Percentiles rank a stretch among this genome's conserved stretches.
Evolutionary conservation across 2,329 filamentous ascomycete species (phyloP).

Genomic region (Fusarium tupiense): DNA sequence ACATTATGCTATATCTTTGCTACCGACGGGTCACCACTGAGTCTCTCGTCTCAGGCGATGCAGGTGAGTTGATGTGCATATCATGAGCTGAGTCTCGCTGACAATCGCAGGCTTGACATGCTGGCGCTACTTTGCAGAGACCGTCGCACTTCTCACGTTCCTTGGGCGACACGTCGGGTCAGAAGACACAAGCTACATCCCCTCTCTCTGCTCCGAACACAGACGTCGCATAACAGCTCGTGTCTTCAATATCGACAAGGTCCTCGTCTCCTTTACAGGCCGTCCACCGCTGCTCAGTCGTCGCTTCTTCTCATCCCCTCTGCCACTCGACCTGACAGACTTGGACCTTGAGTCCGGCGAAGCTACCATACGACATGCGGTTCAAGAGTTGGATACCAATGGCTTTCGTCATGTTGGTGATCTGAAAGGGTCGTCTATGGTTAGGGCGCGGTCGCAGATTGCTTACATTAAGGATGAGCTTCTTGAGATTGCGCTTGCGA

Average conservation of each 20-base stretch:
- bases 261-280: slow-evolving; percentile 61
- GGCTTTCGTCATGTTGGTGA: slow-evolving; percentile 62
- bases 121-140: slow-evolving; percentile 52
- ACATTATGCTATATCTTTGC: slow-evolving; percentile 50
- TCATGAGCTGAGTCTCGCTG: background rate
- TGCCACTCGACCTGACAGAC: slow-evolving; percentile 65
- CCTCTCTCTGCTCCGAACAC: slow-evolving; percentile 49
- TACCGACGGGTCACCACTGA: slow-evolving; percentile 49
- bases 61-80: slow-evolving; percentile 44
- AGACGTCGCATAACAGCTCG: slow-evolving; percentile 46
- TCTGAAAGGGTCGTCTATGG: slow-evolving; percentile 56
- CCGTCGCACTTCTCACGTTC: slow-evolving; percentile 50
- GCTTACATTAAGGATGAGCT: slow-evolving; percentile 66
- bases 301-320: slow-evolving; percentile 62
- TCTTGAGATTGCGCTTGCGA: slow-evolving; percentile 64
- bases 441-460: slow-evolving; percentile 58
- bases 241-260: slow-evolving; percentile 60
- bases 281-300: slow-evolving; percentile 63
- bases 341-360: slow-evolving; percentile 57
- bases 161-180: slow-evolving; percentile 48
- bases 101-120: slow-evolving; percentile 46
- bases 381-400: slow-evolving; percentile 53
- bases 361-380: slow-evolving; percentile 30
- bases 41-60: slow-evolving; percentile 53
- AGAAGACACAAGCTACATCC: slow-evolving; percentile 40